Evolutionary conservation across 1,139 yeast genomes (phyloP), one percentile per base, ranked within the genome.

Genomic region (Blastobotrys persicus): DNA sequence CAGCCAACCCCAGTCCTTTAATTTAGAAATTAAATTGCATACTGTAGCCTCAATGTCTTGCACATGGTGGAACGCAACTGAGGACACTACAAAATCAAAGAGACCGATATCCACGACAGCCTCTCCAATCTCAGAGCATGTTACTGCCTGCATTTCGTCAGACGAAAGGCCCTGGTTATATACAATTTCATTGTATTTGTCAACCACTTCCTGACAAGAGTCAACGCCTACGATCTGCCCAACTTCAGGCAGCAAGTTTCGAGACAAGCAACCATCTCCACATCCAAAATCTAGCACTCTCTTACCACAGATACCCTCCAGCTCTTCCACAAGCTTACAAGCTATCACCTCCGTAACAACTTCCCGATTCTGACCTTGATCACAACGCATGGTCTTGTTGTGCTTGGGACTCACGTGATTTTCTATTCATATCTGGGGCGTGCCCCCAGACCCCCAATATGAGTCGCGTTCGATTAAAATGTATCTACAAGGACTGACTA

Each of bases 231-330:
- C 63, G 20, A 63, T 52, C 35, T 52, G 51, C 17, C 48, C 51
- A 13, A 58, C 55, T 38, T 57, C 51, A 0, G 62, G 60, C 2
- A 64, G 63, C 13, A 65, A 35, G 13, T 52, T 44, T 48, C 57
- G 58, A 28, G 60, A 53, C 12, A 62, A 46, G 18, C 57, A 45
- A 1, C 66, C 68, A 1, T 62, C 56, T 1, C 69, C 69, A 38
- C 68, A 63, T 2, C 64, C 69, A 54, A 65, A 62, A 44, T 65
- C 69, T 3, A 65, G 54, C 9, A 63, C 60, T n/a, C 46, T 47
- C 38, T 16, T 14, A 16, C 38, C 12, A 34, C 18, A 14, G 20
- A 6, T 9, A 16, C 19, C 16, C 12, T 34, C 38, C 14, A 34
- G 17, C 38, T 6, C 13, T 7, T 34, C 38, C 20, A 34, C 12